Conservation (phyloP, 345 rosid genomes). For the Xanthoceras sorbifolium region DNA sequence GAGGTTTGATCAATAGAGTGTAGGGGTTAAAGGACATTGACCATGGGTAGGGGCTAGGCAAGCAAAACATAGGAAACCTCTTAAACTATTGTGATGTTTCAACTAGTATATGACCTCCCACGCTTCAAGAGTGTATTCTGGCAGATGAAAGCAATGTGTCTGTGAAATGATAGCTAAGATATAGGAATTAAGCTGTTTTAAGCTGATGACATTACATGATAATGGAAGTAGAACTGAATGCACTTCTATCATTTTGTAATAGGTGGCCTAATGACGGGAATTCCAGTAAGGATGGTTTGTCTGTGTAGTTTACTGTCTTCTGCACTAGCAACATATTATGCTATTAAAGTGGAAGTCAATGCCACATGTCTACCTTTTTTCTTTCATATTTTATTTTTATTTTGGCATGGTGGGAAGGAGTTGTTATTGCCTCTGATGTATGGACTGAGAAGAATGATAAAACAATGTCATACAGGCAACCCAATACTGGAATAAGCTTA, state of each 20-base stretch:
- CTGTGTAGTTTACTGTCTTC: neutral
- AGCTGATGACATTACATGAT: neutral
- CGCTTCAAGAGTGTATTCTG: neutral
- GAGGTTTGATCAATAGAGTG: neutral
- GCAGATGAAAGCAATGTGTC: neutral
- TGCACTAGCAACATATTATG: neutral
- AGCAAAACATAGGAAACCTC: constrained; percentile 1
- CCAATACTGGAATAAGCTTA: neutral
- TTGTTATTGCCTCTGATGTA: neutral
- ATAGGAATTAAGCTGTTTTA: neutral
- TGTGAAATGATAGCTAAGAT: neutral
- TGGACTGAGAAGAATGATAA: neutral
- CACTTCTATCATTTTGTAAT: neutral
- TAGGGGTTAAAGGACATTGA: neutral
- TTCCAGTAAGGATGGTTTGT: neutral
- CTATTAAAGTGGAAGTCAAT: neutral
- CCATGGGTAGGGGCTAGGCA: neutral
- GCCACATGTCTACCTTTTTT: constrained; percentile 7
- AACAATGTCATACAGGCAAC: neutral
- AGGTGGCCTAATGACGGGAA: neutral
- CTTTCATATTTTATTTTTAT: neutral
- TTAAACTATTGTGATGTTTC: neutral
- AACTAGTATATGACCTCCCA: neutral
- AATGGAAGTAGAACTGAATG: neutral
- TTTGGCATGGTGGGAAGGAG: neutral